Evolutionary conservation across 2,329 filamentous ascomycete genomes (phyloP), one percentile per base, ranked within the genome.

Genomic region (Sarocladiaceae sp.): DNA sequence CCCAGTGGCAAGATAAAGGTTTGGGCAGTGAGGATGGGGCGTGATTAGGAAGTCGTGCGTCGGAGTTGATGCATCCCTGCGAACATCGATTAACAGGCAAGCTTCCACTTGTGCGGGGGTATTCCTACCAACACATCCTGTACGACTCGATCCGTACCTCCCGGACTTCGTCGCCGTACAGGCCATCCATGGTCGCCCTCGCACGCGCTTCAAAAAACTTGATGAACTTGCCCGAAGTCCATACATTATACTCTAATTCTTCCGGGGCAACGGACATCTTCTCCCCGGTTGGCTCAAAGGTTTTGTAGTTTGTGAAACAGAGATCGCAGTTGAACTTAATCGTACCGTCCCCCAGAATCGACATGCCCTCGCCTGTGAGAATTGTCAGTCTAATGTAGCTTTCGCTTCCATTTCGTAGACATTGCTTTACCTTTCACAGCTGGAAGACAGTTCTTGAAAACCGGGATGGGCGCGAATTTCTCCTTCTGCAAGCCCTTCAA

Each of bases 291-390:
- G 60, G 44, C 0, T 71, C 68, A 48, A 68, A 67, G 0, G 59
- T 61, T 19, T 68, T 56, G 6, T 67, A 73, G 54, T 81, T 80
- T 32, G 69, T 76, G 53, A 82, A 75, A 44, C 75, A 78, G 15
- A 71, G 67, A 41, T 79, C 68, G 53, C 77, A 78, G 47, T 78
- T 81, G 62, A 80, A 79, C 56, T 83, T 83, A 47, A 83, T 66
- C 2, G 73, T 62, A 1, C 73, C 70, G 24, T 72, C 62, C 3
- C 57, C 50, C 6, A 72, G 72, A 13, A 67, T 67, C 6, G 64
- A 67, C 64, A 68, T 67, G 42, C 64, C 62, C 51, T 68, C 65
- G 19, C 65, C 64, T 67, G 50, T n/a, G n/a, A n/a, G n/a, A n/a
- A n/a, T n/a, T n/a, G n/a, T n/a, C n/a, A n/a, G n/a, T n/a, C n/a